Evolutionary conservation across 352 stramenopile species (phyloP).

Genomic region (Albugo laibachii): DNA sequence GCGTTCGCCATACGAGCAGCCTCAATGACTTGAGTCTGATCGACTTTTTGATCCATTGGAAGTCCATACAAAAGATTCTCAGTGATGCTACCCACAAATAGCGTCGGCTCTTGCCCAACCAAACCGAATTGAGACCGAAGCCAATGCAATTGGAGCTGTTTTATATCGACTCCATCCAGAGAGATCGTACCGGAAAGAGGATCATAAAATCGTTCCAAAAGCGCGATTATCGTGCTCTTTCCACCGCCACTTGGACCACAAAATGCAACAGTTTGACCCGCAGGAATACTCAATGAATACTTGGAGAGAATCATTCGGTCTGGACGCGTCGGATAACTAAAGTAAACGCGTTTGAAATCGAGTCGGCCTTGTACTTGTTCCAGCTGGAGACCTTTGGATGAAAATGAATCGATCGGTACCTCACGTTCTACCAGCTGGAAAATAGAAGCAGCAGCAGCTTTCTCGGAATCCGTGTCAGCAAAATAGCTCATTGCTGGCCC

Average conservation of each 20-base stretch:
- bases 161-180: constrained; percentile 16
- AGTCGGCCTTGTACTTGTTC: constrained; percentile 14
- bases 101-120: constrained; percentile 42
- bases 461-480: constrained; percentile 11
- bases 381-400: constrained; percentile 7
- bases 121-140: constrained; percentile 15
- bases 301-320: constrained; percentile 10
- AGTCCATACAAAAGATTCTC: constrained; percentile 42
- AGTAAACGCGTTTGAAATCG: constrained; percentile 17
- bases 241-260: constrained; percentile 16
- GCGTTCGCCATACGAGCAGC: constrained; percentile 85
- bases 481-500: constrained; percentile 12
- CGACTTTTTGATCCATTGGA: too few species aligned
- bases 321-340: constrained; percentile 19
- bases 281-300: constrained; percentile 15
- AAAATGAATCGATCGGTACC: constrained; percentile 9
- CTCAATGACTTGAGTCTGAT: constrained; percentile 22
- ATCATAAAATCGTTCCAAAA: constrained; percentile 25
- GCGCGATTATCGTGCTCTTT: constrained; percentile 16
- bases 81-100: constrained; percentile 19
- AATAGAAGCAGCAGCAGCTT: constrained; percentile 12
- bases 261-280: constrained; percentile 17
- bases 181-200: constrained; percentile 11
- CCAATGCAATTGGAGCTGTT: constrained; percentile 16
- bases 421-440: constrained; percentile 10